A percentile compares a stretch with the other conserved stretches of the same genome.
Evolutionary conservation across 768 basidiomycete genomes (phyloP).

Genomic region (Strobilomyces confusus): DNA sequence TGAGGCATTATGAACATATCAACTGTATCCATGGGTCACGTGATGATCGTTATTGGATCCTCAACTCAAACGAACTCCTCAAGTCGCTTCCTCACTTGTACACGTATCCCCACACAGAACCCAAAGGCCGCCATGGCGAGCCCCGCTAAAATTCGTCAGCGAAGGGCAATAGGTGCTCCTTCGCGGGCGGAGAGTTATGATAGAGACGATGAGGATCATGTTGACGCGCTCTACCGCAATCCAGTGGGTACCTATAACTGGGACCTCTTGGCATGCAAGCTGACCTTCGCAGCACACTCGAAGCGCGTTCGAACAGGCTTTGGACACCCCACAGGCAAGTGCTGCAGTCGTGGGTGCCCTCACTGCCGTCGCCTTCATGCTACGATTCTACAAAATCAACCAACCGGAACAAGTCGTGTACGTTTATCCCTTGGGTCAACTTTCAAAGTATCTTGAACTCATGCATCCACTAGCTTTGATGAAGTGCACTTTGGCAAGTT

Average conservation of each 20-base stretch:
- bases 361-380: constrained; percentile 72
- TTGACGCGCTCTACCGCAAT: constrained; percentile 44
- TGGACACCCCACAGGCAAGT: constrained; percentile 65
- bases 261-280: constrained; percentile 12
- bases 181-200: constrained; percentile 27
- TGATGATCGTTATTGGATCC: constrained; percentile 10
- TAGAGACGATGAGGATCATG: constrained; percentile 50
- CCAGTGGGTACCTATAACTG: constrained; percentile 35
- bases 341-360: constrained; percentile 56
- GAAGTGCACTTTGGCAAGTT: constrained; percentile 99
- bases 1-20: too few relatives aligned
- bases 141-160: constrained; percentile 30
- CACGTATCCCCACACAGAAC: constrained; percentile 4
- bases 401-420: constrained; percentile 94
- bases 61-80: neutral
- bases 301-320: constrained; percentile 54
- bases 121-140: constrained; percentile 29
- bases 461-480: constrained; percentile 63
- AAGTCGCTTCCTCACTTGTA: neutral
- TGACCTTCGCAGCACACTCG: constrained; percentile 46
- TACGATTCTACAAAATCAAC: constrained; percentile 93
- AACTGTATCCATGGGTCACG: constrained; percentile 14
- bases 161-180: constrained; percentile 17
- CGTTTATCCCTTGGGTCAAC: constrained; percentile 29
- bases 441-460: constrained; percentile 2